A percentile compares a stretch with the other conserved stretches of the same genome.
phyloP scores from a whole-genome alignment of 2,329 filamentous ascomycete genomes.

The Pestalotiopsis sp. region DNA sequence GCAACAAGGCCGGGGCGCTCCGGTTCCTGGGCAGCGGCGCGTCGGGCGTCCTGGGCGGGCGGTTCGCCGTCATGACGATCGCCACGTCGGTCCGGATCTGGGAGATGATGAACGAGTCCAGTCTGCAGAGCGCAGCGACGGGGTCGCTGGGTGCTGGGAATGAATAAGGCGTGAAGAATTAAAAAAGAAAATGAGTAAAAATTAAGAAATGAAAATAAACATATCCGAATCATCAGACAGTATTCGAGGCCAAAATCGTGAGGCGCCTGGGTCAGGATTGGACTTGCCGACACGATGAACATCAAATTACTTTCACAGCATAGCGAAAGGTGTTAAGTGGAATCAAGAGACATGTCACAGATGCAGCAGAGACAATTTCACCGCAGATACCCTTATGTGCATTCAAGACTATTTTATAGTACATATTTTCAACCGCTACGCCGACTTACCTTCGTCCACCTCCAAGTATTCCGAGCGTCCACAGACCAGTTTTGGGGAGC shows the following conservation, averaged over 20 bases:
- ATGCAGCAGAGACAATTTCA: not conserved
- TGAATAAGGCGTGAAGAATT: not conserved
- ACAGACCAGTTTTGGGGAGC: not conserved
- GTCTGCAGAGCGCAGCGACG: constrained; percentile 8
- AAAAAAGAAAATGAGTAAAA: not conserved
- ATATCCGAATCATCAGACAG: not conserved
- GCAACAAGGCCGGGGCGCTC: constrained; percentile 31
- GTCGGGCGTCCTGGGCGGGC: constrained; percentile 41
- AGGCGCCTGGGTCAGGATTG: too few species aligned
- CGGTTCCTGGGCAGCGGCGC: constrained; percentile 42
- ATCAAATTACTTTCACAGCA: not conserved
- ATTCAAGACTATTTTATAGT: not conserved
- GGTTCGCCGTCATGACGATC: constrained; percentile 47
- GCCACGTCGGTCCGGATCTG: constrained; percentile 39
- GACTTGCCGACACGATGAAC: too few species aligned
- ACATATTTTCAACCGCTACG: not conserved
- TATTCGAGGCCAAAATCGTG: too few species aligned
- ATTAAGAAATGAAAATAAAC: not conserved
- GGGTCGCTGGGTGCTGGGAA: not conserved
- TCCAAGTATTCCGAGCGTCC: not conserved
- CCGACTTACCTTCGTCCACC: not conserved
- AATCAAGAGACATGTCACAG: not conserved
- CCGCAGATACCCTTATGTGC: not conserved
- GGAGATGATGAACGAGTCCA: constrained; percentile 18
- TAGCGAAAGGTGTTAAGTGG: not conserved